Conservation (phyloP, 2,329 filamentous ascomycete species). For the Nakataea oryzae region DNA sequence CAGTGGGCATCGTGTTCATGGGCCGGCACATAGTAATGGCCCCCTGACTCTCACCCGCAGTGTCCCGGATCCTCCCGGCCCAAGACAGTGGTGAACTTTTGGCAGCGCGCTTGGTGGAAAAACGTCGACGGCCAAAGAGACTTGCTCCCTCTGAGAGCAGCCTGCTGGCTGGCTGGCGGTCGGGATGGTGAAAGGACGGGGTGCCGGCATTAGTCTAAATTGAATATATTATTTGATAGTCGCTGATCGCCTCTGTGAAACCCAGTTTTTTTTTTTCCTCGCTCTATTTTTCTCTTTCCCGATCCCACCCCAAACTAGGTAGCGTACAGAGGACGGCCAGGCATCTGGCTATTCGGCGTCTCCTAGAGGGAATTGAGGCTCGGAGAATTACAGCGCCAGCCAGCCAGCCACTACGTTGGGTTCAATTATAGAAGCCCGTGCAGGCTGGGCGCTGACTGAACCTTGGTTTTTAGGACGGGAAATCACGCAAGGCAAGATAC, state of each 20-base stretch:
- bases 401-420: neutral
- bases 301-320: no score
- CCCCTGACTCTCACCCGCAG: neutral
- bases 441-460: neutral
- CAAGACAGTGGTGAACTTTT: neutral
- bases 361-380: neutral
- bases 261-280: slow-evolving; percentile 6
- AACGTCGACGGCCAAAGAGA: no score
- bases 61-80: neutral
- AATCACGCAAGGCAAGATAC: neutral
- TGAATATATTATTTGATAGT: no score
- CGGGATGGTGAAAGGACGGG: no score
- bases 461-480: neutral
- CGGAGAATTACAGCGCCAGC: no score
- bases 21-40: neutral
- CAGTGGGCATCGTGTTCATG: neutral
- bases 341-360: neutral
- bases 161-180: no score
- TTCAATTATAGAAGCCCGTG: no score
- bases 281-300: slow-evolving; percentile 15
- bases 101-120: neutral
- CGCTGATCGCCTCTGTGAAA: no score
- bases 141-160: no score
- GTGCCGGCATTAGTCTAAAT: no score
- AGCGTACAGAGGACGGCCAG: no score